Evolutionary conservation across 768 basidiomycete species (phyloP).

Genomic region (Lentinula sp.): DNA sequence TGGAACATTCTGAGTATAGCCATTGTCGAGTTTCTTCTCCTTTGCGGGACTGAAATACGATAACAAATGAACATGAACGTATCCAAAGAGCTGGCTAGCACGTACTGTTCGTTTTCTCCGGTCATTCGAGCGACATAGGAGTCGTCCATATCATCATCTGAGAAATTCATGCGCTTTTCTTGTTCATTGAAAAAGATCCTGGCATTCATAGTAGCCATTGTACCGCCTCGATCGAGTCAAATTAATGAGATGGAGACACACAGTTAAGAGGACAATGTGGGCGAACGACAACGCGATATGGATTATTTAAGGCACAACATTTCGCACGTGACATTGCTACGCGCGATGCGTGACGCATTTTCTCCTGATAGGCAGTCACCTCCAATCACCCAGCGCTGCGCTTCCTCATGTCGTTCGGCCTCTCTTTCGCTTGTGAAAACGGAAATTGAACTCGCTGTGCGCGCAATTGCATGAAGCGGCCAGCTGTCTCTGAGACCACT

Average conservation of each 20-base stretch:
- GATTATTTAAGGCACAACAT: background rate
- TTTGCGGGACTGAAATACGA: background rate
- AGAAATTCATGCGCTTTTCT: background rate
- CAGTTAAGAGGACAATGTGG: background rate
- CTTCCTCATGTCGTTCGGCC: background rate
- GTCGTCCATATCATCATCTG: background rate
- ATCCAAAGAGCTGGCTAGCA: background rate
- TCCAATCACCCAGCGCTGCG: background rate
- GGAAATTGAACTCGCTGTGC: background rate
- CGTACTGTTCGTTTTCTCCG: background rate
- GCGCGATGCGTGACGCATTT: background rate
- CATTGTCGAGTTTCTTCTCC: background rate
- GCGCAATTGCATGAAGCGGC: background rate
- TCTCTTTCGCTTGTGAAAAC: background rate
- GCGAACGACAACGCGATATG: background rate
- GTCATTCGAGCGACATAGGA: background rate
- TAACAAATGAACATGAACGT: background rate
- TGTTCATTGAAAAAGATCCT: background rate
- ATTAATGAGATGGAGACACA: background rate
- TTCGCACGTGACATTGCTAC: background rate
- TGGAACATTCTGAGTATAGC: background rate
- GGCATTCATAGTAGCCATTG: background rate
- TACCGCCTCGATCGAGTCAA: background rate
- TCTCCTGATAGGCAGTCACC: background rate
- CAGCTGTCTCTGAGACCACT: background rate